Evolutionary conservation across 805 yeast genomes (phyloP).

Genomic region (Lipomyces oligophaga): DNA sequence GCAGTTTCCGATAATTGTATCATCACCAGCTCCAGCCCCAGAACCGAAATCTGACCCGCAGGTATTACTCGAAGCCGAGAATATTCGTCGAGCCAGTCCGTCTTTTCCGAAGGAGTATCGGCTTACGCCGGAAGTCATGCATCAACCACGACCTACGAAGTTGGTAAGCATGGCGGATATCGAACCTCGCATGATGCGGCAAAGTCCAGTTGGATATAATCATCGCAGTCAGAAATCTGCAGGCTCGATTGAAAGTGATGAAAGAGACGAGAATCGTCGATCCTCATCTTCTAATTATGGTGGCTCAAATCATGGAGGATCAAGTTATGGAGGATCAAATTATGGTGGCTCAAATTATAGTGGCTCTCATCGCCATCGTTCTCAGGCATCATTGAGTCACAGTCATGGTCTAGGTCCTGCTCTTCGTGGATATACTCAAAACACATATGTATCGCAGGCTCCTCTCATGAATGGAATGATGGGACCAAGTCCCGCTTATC

Average conservation of each 20-base stretch:
- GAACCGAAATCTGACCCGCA: neutral
- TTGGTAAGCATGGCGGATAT: constrained; percentile 24
- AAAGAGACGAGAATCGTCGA: too few relatives aligned
- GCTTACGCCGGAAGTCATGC: constrained; percentile 25
- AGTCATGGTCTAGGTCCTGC: too few relatives aligned
- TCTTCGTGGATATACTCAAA: constrained; percentile 12
- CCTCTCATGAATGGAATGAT: too few relatives aligned
- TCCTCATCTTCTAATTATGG: too few relatives aligned
- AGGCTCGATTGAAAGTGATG: too few relatives aligned
- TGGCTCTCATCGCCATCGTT: too few relatives aligned
- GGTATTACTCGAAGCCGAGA: neutral
- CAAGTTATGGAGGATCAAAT: too few relatives aligned
- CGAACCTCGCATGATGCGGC: constrained; percentile 11
- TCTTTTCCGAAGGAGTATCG: constrained; percentile 14
- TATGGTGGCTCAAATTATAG: too few relatives aligned
- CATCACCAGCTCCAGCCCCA: constrained; percentile 6
- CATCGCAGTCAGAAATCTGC: constrained; percentile 1
- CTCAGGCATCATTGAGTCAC: too few relatives aligned
- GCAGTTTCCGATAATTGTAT: constrained; percentile 3
- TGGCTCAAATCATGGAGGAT: too few relatives aligned
- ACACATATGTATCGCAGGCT: neutral
- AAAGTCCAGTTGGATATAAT: constrained; percentile 10
- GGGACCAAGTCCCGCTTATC: neutral
- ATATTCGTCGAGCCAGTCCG: neutral
- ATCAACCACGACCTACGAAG: constrained; percentile 26